Conservation (phyloP, 306 rosid species). For the Gillenia trifoliata region DNA sequence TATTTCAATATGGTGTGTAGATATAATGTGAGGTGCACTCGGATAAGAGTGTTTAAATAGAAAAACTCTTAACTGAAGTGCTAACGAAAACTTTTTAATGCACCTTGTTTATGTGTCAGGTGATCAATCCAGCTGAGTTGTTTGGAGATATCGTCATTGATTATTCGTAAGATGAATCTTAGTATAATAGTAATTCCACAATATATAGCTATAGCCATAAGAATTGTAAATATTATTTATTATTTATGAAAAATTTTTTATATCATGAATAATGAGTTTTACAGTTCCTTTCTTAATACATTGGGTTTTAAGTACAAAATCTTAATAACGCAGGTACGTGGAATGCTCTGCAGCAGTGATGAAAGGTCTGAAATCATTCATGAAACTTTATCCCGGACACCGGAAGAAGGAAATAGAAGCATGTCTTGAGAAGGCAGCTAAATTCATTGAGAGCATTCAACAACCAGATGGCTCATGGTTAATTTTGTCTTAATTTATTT, state of each 20-base stretch:
- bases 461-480: slow-evolving; percentile 72
- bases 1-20: no score
- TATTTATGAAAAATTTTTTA: no score
- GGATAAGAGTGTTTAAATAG: no score
- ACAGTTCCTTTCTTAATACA: no score
- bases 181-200: no score
- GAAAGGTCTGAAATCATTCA: slow-evolving; percentile 49
- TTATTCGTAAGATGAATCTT: slow-evolving; percentile 74
- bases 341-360: slow-evolving; percentile 68
- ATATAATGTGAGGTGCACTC: no score
- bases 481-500: no score
- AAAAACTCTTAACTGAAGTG: no score
- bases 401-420: slow-evolving; percentile 44
- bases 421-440: slow-evolving; percentile 42
- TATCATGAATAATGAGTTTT: no score
- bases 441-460: slow-evolving; percentile 48
- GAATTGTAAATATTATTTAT: not conserved
- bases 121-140: slow-evolving; percentile 52
- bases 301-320: no score
- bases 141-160: slow-evolving; percentile 68
- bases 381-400: slow-evolving; percentile 25
- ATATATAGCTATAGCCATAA: no score
- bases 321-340: slow-evolving; percentile 47
- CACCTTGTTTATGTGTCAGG: slow-evolving; percentile 27
- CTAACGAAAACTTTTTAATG: no score